Percentiles rank a stretch among this genome's conserved stretches.
Evolutionary conservation across 108 stramenopile genomes (phyloP).

Genomic region (Conticribra weissflogii): DNA sequence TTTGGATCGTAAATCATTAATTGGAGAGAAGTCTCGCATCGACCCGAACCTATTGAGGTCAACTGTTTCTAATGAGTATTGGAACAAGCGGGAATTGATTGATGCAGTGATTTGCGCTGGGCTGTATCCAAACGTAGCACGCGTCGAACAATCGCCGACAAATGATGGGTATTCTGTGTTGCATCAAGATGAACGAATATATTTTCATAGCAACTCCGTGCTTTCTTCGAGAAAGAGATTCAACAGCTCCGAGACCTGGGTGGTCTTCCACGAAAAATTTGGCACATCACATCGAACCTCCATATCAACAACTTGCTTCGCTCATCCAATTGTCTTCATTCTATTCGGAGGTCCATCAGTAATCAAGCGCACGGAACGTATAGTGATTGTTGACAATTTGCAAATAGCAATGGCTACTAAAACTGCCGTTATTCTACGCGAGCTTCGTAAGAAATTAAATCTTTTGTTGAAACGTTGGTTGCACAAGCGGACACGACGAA

Average conservation of each 20-base stretch:
- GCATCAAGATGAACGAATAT: constrained; percentile 57
- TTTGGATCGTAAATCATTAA: constrained; percentile 42
- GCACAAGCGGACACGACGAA: constrained; percentile 10
- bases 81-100: constrained; percentile 54
- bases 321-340: constrained; percentile 65
- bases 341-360: constrained; percentile 66
- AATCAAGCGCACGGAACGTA: constrained; percentile 62
- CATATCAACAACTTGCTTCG: constrained; percentile 64
- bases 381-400: constrained; percentile 72
- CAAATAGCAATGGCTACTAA: constrained; percentile 69
- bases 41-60: constrained; percentile 14
- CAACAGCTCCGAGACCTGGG: constrained; percentile 38
- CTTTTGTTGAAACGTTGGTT: constrained; percentile 28
- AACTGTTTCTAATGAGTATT: constrained; percentile 53
- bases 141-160: constrained; percentile 33
- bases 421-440: constrained; percentile 62
- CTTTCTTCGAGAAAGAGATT: constrained; percentile 48
- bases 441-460: constrained; percentile 35
- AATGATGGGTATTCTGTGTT: constrained; percentile 25
- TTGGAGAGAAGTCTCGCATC: constrained; percentile 7
- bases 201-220: constrained; percentile 68
- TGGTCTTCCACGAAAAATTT: constrained; percentile 82
- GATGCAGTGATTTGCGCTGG: constrained; percentile 92
- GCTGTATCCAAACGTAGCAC: constrained; percentile 91
- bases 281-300: constrained; percentile 60